These are phyloP conservation scores for Arachis hypogaea DNA, from an alignment of 306 rosid genomes.

Conservation along the genomic window DNA sequence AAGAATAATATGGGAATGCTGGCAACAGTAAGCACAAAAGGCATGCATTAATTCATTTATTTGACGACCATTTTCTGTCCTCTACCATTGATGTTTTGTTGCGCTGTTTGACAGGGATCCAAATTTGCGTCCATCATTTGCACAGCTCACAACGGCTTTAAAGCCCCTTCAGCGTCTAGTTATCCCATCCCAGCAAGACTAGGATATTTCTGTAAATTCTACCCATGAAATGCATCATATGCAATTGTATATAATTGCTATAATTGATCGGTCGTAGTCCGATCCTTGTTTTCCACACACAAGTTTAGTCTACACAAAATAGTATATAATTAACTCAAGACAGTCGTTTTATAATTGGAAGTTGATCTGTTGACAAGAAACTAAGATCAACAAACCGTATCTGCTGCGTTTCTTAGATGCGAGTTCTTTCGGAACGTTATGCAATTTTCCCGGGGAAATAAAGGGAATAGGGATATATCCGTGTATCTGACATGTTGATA, in stretches of 20 bases:
- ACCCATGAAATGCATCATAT: constrained; percentile 53
- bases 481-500: no score
- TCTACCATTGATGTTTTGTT: neutral
- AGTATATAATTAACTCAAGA: neutral
- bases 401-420: neutral
- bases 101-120: constrained; percentile 63
- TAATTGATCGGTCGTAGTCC: neutral
- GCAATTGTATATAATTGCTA: constrained; percentile 59
- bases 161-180: constrained; percentile 85
- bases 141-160: constrained; percentile 72
- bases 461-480: no score
- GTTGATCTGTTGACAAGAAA: neutral
- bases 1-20: constrained; percentile 89
- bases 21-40: constrained; percentile 83
- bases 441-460: no score
- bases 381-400: neutral
- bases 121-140: constrained; percentile 90
- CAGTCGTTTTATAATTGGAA: neutral
- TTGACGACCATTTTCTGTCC: neutral
- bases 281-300: neutral
- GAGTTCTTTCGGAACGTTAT: neutral
- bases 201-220: constrained; percentile 84
- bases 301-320: neutral
- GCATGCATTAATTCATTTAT: constrained; percentile 23
- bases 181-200: constrained; percentile 68